Evolutionary conservation across 1,284 basidiomycete species (phyloP), one percentile per base, ranked within the genome.

Genomic region (Marasmius sp.): DNA sequence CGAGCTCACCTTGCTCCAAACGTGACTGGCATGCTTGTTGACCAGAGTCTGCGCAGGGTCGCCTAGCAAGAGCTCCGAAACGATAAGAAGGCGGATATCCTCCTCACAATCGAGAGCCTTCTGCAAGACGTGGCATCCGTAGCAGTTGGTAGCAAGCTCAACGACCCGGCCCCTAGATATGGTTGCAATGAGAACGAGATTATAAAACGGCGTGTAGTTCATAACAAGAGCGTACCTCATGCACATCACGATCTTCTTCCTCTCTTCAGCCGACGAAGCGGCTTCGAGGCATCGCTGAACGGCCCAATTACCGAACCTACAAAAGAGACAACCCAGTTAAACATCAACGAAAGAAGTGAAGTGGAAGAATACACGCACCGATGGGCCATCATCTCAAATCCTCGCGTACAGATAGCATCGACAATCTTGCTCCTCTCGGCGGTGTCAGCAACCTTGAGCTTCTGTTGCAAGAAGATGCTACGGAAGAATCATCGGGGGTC

Each of bases 21-120:
- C 91, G 72, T 93, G 91, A 59, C 90, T 92, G 1, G 91, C 91
- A 72, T 93, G 91, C 72, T 93, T 93, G 72, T 93, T 93, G 11
- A 93, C 87, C 22, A 93, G 79, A 6, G 91, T 93, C 70, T 91
- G 84, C 1, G 90, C 89, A 9, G 91, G 91, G 69, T 93, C 91
- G 0, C 90, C 89, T 18, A 87, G 80, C 41, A 93, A 81, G 41
- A 93, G 81, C 72, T 93, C 91, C 1, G 89, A 89, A 36, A 93
- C 92, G 62, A 93, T 91, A 59, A 92, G 72, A 36, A 93, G 74
- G 47, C 90, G 81, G 45, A 93, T 86, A 59, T 93, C 91, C 72
- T 93, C 91, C 67, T 93, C 91, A 69, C 91, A 93, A 67, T 93
- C 92, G 39, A 93, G 82, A n/a, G 91, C 92, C 72, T 93, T 93